Evolutionary conservation across 2,329 filamentous ascomycete species (phyloP).

Genomic region (Scolecobasidium constrictum): DNA sequence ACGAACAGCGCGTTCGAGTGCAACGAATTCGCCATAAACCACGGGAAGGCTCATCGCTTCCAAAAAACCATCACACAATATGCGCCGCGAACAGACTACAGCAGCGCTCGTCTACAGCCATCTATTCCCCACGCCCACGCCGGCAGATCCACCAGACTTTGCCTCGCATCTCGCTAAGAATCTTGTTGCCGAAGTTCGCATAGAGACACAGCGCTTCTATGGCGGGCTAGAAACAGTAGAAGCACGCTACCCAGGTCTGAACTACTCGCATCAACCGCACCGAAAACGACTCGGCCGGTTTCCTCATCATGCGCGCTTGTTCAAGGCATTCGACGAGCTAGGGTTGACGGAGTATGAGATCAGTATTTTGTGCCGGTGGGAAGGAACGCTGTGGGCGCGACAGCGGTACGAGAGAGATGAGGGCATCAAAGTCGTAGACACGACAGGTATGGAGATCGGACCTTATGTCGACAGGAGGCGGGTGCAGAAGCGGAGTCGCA

Average conservation of each 20-base stretch:
- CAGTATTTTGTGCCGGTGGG: conserved; percentile 64
- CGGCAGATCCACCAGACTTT: conserved; percentile 61
- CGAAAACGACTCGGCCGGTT: conserved; percentile 68
- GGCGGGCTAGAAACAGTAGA: conserved; percentile 69
- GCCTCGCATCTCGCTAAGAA: conserved; percentile 56
- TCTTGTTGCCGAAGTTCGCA: conserved; percentile 66
- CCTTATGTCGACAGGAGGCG: conserved; percentile 41
- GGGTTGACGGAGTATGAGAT: conserved; percentile 61
- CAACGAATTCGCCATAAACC: no score
- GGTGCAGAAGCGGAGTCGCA: conserved; percentile 8
- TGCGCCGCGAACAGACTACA: conserved; percentile 10
- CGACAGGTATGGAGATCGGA: conserved; percentile 56
- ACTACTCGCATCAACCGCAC: conserved; percentile 64
- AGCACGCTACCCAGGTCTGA: conserved; percentile 70
- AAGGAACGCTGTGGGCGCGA: conserved; percentile 74
- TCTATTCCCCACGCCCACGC: conserved; percentile 59
- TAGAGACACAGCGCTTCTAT: conserved; percentile 69
- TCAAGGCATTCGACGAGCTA: conserved; percentile 62
- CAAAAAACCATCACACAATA: not conserved
- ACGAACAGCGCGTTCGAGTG: no score
- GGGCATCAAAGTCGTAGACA: conserved; percentile 58
- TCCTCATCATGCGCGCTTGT: conserved; percentile 65
- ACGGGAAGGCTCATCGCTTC: no score
- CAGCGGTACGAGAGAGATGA: conserved; percentile 70
- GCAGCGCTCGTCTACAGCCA: conserved; percentile 19